phyloP scores from a whole-genome alignment of 257 asterid genomes.

The Rubia yunnanensis region DNA sequence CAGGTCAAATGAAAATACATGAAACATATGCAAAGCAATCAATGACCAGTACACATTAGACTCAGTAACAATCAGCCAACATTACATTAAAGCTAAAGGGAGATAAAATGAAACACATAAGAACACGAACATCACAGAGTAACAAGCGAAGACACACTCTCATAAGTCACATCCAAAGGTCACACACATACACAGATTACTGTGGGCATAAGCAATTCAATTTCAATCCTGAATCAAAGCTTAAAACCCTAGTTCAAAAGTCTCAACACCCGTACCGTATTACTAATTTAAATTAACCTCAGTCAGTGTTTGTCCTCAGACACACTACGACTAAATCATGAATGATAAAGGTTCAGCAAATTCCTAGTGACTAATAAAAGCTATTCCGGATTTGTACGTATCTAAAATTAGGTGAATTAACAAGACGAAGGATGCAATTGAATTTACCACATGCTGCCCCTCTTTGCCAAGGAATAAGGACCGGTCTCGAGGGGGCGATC shows the following conservation, averaged over 20 bases:
- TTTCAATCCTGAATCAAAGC: not conserved
- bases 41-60: too few relatives aligned
- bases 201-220: too few relatives aligned
- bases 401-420: not conserved
- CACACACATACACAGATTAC: too few relatives aligned
- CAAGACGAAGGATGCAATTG: not conserved
- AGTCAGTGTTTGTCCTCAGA: not conserved
- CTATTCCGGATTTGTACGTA: not conserved
- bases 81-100: not conserved
- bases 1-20: not conserved
- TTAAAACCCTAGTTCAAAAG: too few relatives aligned
- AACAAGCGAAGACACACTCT: not conserved
- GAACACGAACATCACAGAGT: not conserved
- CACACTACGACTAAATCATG: not conserved
- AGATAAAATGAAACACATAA: too few relatives aligned
- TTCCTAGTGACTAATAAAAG: not conserved
- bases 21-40: not conserved
- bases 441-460: constrained; percentile 79
- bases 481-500: constrained; percentile 83
- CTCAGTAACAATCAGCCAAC: not conserved
- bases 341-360: too few relatives aligned
- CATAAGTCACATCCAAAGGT: not conserved
- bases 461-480: constrained; percentile 59
- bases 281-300: not conserved
- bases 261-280: not conserved